A percentile compares a stretch with the other conserved stretches of the same genome.
Evolutionary conservation across 768 basidiomycete genomes (phyloP).

Genomic region (Leccinum longicurvipes): DNA sequence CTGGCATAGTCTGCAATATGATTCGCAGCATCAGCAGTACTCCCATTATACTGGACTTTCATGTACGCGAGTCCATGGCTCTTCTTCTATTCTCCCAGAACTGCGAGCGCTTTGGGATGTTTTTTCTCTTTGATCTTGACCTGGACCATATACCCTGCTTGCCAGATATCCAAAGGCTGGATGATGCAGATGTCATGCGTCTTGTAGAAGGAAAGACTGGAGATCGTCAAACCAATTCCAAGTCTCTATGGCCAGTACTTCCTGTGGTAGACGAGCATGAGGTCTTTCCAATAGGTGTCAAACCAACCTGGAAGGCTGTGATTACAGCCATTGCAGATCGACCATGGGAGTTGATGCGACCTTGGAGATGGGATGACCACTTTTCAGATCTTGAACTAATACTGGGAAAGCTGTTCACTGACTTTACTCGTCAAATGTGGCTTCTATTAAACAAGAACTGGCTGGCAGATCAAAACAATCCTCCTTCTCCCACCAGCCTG

Average conservation of each 20-base stretch:
- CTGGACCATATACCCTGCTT: not conserved
- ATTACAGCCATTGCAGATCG: not conserved
- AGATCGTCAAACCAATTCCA: not conserved
- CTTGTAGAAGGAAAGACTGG: not conserved
- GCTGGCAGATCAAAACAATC: not conserved
- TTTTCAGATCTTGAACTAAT: not conserved
- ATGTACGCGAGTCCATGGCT: not conserved
- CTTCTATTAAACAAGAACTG: not conserved
- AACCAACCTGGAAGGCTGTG: not conserved
- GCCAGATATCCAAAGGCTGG: not conserved
- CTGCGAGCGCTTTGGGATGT: not conserved
- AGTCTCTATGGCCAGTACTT: not conserved
- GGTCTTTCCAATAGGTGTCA: not conserved
- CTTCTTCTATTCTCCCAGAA: not conserved
- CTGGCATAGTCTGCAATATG: slow-evolving; percentile 7
- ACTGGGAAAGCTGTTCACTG: not conserved
- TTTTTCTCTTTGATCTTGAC: not conserved
- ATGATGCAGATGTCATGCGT: slow-evolving; percentile 1
- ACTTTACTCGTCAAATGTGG: slow-evolving; percentile 13
- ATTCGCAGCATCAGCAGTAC: slow-evolving; percentile 2
- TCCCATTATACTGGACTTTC: not conserved
- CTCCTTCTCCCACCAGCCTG: not conserved
- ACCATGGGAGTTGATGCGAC: not conserved
- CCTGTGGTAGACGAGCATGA: not conserved
- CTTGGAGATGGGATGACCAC: not conserved